Evolutionary conservation across 768 basidiomycete genomes (phyloP), one percentile per base, ranked within the genome.

Genomic region (Leccinum variicolor): DNA sequence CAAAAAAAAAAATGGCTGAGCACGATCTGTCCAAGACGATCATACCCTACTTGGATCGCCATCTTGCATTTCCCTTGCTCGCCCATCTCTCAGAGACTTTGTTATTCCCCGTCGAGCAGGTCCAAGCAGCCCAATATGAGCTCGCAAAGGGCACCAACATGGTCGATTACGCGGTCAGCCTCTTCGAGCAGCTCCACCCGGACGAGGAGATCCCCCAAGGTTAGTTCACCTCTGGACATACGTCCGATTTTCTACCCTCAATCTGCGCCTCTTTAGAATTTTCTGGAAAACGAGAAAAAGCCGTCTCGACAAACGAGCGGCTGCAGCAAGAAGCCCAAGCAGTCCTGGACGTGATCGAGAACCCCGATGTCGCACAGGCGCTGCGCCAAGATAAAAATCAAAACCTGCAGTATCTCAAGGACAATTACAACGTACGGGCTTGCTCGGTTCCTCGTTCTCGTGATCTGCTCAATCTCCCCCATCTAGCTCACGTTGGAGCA

Each of bases 131-230:
- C 36, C 96, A 98, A 76, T 96, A 97, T 89, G 94, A 98, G 68
- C 87, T 98, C 54, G 92, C 94, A 55, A 96, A 93, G 71, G 92
- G 88, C 60, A 99, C 97, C 48, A 98, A 99, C 74, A 98, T 98
- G 95, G 88, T 96, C 57, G 95, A 96, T 73, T 99, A 96, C 67
- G 87, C 92, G 25, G 83, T 87, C 58, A 82, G 80, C 62, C 75
- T 98, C 65, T 93, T 92, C 66, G 76, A 87, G 65, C 85, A 92
- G 75, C 74, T 94, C 51, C 76, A 93, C 63, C 87, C 90, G 0
- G 86, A 86, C 50, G 74, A 90, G 52, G 78, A 85, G 64, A 75
- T 86, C 21, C 89, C 90, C 14, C 70, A 78, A 70, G 90, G 91
- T 92, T 65, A 50, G 79, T 73, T 17, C 15, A 45, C 1, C 7